These are phyloP conservation scores for Amphirosellinia nigrospora DNA, from an alignment of 495 filamentous ascomycete genomes.

Conservation along the genomic window DNA sequence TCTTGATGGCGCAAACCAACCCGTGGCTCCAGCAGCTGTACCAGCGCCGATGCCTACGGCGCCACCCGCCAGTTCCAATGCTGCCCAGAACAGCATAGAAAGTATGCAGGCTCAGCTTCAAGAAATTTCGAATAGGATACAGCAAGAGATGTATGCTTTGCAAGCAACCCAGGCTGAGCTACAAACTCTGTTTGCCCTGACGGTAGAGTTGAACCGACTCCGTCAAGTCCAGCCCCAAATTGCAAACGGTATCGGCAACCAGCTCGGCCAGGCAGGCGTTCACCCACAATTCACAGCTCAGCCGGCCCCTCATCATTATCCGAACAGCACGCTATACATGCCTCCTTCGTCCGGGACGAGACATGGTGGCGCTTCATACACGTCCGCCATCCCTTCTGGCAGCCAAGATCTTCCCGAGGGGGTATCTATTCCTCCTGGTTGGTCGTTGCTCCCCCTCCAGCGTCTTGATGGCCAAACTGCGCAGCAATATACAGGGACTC, in stretches of 20 bases:
- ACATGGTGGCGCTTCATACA: slow-evolving; percentile 47
- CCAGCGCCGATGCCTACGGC: slow-evolving; percentile 34
- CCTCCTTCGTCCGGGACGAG: slow-evolving; percentile 48
- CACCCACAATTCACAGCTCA: slow-evolving; percentile 27
- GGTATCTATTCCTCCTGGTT: slow-evolving; percentile 74
- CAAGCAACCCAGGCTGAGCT: slow-evolving; percentile 58
- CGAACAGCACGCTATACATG: slow-evolving; percentile 31
- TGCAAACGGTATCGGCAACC: slow-evolving; percentile 31
- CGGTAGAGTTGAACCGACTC: slow-evolving; percentile 45
- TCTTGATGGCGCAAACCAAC: slow-evolving; percentile 29
- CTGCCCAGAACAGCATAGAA: slow-evolving; percentile 31
- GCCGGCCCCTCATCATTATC: slow-evolving; percentile 31
- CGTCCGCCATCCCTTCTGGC: slow-evolving; percentile 63
- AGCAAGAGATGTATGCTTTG: slow-evolving; percentile 57
- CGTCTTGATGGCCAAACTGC: slow-evolving; percentile 52
- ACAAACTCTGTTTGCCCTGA: slow-evolving; percentile 60
- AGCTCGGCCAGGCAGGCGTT: slow-evolving; percentile 33
- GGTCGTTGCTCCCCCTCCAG: slow-evolving; percentile 74
- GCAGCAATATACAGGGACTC: slow-evolving; percentile 27
- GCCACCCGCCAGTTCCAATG: slow-evolving; percentile 24
- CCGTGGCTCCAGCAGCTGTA: slow-evolving; percentile 34
- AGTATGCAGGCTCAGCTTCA: slow-evolving; percentile 62
- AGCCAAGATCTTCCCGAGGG: slow-evolving; percentile 75
- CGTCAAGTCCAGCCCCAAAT: slow-evolving; percentile 39
- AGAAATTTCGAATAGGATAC: slow-evolving; percentile 69